Base-by-base conservation (phyloP, 768 basidiomycete species). In the Kockovaella imperatae region DNA sequence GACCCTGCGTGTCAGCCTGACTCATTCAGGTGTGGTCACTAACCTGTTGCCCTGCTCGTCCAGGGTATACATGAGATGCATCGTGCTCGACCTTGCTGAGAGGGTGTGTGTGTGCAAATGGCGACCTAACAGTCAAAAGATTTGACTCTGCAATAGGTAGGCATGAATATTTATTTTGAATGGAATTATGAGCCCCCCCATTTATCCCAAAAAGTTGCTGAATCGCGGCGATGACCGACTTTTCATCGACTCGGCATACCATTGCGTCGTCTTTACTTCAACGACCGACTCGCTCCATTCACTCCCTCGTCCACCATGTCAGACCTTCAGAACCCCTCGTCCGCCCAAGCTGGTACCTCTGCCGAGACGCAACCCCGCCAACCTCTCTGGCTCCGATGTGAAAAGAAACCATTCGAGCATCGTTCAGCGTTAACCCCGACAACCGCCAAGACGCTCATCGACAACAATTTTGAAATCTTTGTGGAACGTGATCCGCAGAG, bases 401-500 rank as follows among this genome's bases (percentile, higher is more conserved):
- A 99, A 77, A 95, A 83, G 70, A 99, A 97, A 72, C 79, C 82
- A 54, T 90, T 91, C 56, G 95, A 99, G 73, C 81, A 81, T 47
- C 86, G 95, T 39, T 82, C 90, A 24, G 91, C 91, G 6, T 76
- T 97, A 55, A 93, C 90, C 10, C 95, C 95, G 2, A 83, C 85
- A 20, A 91, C 87, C 0, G 82, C 91, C 59, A 87, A 86, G 73
- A 79, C 77, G 56, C 80, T 97, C 52, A 81, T 96, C 68, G 83
- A 86, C 60, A 82, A 82, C 36, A 89, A 90, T 31, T 97, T 96
- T 74, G 77, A 84, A 42, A 83, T 99, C 66, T 78, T 75, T 51
- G 91, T 97, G 49, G 95, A 99, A 74, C 80, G 87, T 55, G 93
- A 97, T 70, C 77, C 83, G 43, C 86, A 96, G 73, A 77, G 95